These are phyloP conservation scores for Schizosaccharomyces pombe DNA, from an alignment of 805 yeast genomes.

Conservation along the genomic window ASM294v3 CU329670.1:1246001-1246500, in stretches of 20 bases:
- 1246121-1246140: not conserved
- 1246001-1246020: too few relatives aligned
- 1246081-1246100: not conserved
- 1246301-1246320: not conserved
- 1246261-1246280: not conserved
- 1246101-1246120: not conserved
- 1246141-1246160: not conserved
- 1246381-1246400: conserved; percentile 26
- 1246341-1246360: not conserved
- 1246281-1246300: not conserved
- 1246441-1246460: conserved; percentile 97
- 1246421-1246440: conserved; percentile 86
- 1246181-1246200: not conserved
- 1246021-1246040: too few relatives aligned
- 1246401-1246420: conserved; percentile 55
- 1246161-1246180: not conserved
- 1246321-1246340: not conserved
- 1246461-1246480: conserved; percentile 72
- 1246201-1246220: not conserved
- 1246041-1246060: too few relatives aligned
- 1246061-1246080: not conserved
- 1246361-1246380: not conserved
- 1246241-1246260: not conserved
- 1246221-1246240: not conserved
- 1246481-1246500: conserved; percentile 65